Percentiles rank a stretch among this genome's conserved stretches.
phyloP scores from a whole-genome alignment of 129 eudicot species.

The Lonicera japonica region DNA sequence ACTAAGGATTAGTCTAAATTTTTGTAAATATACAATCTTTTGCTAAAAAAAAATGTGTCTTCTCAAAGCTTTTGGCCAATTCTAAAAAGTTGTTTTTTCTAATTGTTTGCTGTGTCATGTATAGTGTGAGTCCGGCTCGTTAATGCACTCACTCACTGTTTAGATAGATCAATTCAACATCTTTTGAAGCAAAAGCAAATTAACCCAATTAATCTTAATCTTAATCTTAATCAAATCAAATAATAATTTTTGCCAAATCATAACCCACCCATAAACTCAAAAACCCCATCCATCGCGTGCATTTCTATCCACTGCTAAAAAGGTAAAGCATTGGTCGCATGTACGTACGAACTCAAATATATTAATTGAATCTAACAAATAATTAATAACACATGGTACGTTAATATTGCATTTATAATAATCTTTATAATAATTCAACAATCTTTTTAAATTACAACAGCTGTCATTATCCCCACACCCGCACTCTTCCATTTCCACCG shows the following conservation, averaged over 20 bases:
- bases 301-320: background rate
- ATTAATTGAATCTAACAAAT: background rate
- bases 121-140: background rate
- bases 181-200: background rate
- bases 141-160: background rate
- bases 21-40: no score
- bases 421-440: background rate
- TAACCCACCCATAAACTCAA: background rate
- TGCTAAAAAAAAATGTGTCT: no score
- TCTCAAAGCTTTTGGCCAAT: no score
- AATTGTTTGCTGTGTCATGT: no score
- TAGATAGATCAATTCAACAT: background rate
- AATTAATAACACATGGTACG: background rate
- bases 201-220: background rate
- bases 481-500: background rate
- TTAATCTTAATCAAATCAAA: no score
- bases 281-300: background rate
- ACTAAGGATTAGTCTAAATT: no score
- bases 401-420: conserved; percentile 1
- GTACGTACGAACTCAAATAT: background rate
- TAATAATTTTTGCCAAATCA: background rate
- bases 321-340: conserved; percentile 4
- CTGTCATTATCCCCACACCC: background rate
- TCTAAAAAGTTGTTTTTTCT: no score
- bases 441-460: conserved; percentile 8